phyloP scores from a whole-genome alignment of 2,329 filamentous ascomycete genomes.

The Cercospora canescens region DNA sequence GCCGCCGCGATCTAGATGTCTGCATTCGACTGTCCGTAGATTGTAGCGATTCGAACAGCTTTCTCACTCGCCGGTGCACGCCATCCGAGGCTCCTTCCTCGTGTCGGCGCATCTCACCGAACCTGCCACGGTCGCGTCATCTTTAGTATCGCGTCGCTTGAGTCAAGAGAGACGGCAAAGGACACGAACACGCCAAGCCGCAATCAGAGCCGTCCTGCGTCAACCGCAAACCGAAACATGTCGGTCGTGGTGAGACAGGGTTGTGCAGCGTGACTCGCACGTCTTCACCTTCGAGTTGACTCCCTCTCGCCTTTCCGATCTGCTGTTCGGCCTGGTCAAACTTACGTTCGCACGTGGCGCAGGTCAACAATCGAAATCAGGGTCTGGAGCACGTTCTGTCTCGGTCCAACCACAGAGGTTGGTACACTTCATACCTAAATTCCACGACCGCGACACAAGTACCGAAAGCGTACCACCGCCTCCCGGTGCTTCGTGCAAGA shows the following conservation, averaged over 20 bases:
- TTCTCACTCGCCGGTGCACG: neutral
- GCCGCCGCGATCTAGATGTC: neutral
- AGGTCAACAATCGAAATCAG: neutral
- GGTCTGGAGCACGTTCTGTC: neutral
- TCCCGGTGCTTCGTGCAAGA: neutral
- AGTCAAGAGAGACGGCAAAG: neutral
- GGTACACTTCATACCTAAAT: neutral
- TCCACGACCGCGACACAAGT: neutral
- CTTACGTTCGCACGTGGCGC: neutral
- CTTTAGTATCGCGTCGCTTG: neutral
- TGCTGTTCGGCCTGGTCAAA: neutral
- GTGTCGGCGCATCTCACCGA: neutral
- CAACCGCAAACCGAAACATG: neutral
- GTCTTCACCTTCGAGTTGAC: neutral
- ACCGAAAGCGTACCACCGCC: neutral
- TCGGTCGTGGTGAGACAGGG: neutral
- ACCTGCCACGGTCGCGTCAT: neutral
- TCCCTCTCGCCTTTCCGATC: neutral
- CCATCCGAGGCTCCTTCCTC: neutral
- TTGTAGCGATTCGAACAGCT: neutral
- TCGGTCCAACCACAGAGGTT: neutral
- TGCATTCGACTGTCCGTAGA: neutral
- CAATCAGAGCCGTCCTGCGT: neutral
- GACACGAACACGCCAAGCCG: neutral
- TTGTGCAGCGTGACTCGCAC: neutral